phyloP scores from a whole-genome alignment of 1,284 basidiomycete genomes.

The Cryptococcus neoformans region DNA sequence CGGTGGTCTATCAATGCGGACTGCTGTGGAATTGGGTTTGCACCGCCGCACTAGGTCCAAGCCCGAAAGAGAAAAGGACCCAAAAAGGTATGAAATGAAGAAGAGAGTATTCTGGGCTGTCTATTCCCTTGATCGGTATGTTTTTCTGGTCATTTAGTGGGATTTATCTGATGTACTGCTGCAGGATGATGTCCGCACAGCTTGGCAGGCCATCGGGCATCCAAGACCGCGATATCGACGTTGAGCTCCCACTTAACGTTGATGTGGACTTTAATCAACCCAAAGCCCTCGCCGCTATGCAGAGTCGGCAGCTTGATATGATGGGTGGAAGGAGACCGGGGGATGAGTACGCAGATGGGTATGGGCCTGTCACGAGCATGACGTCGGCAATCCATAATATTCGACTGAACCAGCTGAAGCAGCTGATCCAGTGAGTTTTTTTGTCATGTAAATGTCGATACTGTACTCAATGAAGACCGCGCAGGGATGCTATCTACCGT shows the following conservation, averaged over 20 bases:
- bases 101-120: constrained; percentile 33
- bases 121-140: constrained; percentile 29
- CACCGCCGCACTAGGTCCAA: constrained; percentile 22
- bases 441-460: neutral
- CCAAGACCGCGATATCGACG: constrained; percentile 32
- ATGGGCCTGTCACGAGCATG: constrained; percentile 27
- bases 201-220: constrained; percentile 31
- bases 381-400: constrained; percentile 32
- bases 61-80: constrained; percentile 23
- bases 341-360: constrained; percentile 24
- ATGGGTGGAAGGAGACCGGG: constrained; percentile 16
- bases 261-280: constrained; percentile 24
- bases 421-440: constrained; percentile 23
- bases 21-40: constrained; percentile 29
- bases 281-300: constrained; percentile 20
- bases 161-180: neutral
- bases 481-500: constrained; percentile 28
- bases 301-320: constrained; percentile 22
- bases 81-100: constrained; percentile 26
- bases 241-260: constrained; percentile 30
- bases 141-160: neutral
- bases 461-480: neutral
- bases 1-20: constrained; percentile 27
- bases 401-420: constrained; percentile 27
- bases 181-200: constrained; percentile 29